phyloP scores from a whole-genome alignment of 2,329 filamentous ascomycete species.

The Penicillium freii region DNA sequence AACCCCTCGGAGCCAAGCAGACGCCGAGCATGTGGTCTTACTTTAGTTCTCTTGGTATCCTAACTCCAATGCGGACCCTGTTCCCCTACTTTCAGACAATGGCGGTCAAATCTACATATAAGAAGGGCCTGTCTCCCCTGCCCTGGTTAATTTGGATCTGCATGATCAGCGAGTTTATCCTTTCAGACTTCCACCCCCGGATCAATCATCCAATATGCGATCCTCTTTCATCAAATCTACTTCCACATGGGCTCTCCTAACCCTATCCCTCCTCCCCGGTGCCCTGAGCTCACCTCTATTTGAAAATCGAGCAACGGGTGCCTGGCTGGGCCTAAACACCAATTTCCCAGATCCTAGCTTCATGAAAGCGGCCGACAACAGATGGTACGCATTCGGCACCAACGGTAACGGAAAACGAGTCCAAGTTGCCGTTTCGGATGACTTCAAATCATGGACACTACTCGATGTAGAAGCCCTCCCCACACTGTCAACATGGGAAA shows the following conservation, averaged over 20 bases:
- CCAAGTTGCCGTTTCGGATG: slow-evolving; percentile 53
- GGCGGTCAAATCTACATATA: slow-evolving; percentile 14
- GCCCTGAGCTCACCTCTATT: slow-evolving; percentile 22
- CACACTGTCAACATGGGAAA: slow-evolving; percentile 53
- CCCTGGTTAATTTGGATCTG: neutral
- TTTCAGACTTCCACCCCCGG: neutral
- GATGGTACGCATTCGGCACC: slow-evolving; percentile 60
- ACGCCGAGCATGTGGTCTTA: neutral
- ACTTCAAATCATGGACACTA: slow-evolving; percentile 50
- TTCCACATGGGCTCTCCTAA: slow-evolving; percentile 10
- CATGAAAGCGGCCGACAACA: slow-evolving; percentile 47
- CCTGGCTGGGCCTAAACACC: slow-evolving; percentile 32
- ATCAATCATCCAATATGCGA: slow-evolving; percentile 4
- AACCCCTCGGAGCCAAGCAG: slow-evolving; percentile 7
- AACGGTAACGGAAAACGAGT: slow-evolving; percentile 52
- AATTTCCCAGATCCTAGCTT: slow-evolving; percentile 49
- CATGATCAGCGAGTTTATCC: neutral
- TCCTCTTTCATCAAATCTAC: neutral
- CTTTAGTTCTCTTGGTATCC: neutral
- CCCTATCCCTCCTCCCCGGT: slow-evolving; percentile 11
- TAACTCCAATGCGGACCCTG: neutral
- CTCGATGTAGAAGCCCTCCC: slow-evolving; percentile 58
- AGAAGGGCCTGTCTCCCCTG: slow-evolving; percentile 3
- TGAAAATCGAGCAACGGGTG: slow-evolving; percentile 16
- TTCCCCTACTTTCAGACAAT: neutral